Base-by-base conservation (phyloP, 2,329 filamentous ascomycete genomes). In the Pseudogymnoascus sp. region DNA sequence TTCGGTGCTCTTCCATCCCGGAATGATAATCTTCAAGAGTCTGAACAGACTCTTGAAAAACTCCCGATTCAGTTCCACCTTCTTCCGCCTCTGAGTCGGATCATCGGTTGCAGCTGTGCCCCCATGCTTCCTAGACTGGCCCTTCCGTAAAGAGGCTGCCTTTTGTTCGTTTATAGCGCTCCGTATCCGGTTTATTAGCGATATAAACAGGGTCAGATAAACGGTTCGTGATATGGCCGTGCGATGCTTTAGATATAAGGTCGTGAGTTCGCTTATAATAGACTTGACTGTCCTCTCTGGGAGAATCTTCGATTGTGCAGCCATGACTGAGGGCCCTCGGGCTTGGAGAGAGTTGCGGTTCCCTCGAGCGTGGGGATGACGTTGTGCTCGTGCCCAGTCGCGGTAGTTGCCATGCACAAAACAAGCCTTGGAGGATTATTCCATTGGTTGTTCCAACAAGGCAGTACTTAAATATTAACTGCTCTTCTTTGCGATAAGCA, bases 121-220 rank as follows among this genome's bases (percentile, higher is more conserved):
- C 71, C 72, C 86, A 75, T 74, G 82, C 35, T 75, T 76, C 67
- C 81, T 78, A 69, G 80, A 77, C 68, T 86, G 83, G 5, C 85
- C 84, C 65, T 90, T 86, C 66, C 88, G 85, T 61, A 80, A 80
- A 1, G 89, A 88, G 2, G 91, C 90, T 14, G 90, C 90, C 75
- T 96, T 96, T 75, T 97, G 95, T 74, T 97, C 93, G 64, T 89
- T 87, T 72, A 97, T 88, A 70, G 93, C 93, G 83, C 91, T 87
- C 70, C 93, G 91, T 62, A 97, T 87, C 70, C 95, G 91, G 75
- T 96, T 93, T 65, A 88, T 81, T 65, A 96, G 85, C 59, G 91
- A 86, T 68, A 93, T 78, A 70, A 93, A 85, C 69, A 97, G 82
- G 29, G 91, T 87, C 66, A 96, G 79, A 79, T 96, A 96, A 69